phyloP scores from a whole-genome alignment of 768 basidiomycete species.

The Lenzites betulinus region DNA sequence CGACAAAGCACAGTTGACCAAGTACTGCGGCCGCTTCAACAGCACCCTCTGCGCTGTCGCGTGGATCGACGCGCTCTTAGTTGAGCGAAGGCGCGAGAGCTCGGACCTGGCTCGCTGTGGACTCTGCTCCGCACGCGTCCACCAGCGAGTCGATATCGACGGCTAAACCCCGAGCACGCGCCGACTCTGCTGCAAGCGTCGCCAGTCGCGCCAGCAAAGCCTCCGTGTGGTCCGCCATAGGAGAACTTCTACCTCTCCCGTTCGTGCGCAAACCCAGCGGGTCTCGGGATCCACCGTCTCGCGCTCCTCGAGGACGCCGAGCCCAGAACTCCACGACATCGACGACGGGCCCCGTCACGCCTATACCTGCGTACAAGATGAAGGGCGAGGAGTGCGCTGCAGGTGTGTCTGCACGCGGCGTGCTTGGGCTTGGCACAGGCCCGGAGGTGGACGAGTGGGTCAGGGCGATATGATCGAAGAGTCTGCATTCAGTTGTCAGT shows the following conservation, averaged over 20 bases:
- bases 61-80: constrained; percentile 10
- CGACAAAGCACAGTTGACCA: neutral
- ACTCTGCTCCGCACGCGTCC: neutral
- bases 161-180: constrained; percentile 10
- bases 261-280: constrained; percentile 1
- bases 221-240: constrained; percentile 7
- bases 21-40: constrained; percentile 1
- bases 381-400: constrained; percentile 20
- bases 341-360: constrained; percentile 33
- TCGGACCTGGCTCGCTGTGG: neutral
- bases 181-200: constrained; percentile 13
- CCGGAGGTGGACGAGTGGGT: constrained; percentile 58
- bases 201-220: constrained; percentile 16
- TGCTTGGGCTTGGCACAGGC: constrained; percentile 48
- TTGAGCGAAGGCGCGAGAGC: neutral
- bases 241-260: constrained; percentile 2
- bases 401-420: constrained; percentile 24
- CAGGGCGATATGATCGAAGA: constrained; percentile 32
- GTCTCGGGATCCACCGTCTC: constrained; percentile 12
- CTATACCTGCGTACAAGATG: constrained; percentile 31
- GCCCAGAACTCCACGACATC: constrained; percentile 23
- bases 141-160: constrained; percentile 13
- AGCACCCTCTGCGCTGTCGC: constrained; percentile 13
- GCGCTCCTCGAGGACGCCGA: constrained; percentile 26
- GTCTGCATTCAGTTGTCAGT: too few species aligned